These are phyloP conservation scores for Cladosporium sp. DNA, from an alignment of 2,329 filamentous ascomycete species.

Conservation along the genomic window DNA sequence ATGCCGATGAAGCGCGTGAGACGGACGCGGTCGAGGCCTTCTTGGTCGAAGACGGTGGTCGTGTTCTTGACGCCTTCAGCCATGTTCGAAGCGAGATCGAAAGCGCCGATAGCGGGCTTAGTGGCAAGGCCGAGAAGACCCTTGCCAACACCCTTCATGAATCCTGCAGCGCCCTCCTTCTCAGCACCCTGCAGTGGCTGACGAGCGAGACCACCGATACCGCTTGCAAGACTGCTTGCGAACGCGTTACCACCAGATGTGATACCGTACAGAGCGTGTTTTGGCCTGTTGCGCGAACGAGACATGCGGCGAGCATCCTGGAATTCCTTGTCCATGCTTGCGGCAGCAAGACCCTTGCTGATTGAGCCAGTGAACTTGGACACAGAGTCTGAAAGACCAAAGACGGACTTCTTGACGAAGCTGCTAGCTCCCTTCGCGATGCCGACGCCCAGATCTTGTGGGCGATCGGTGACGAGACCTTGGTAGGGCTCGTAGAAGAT, in stretches of 20 bases:
- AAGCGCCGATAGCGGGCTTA: conserved; percentile 92
- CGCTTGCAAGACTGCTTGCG: conserved; percentile 85
- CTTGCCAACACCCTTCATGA: conserved; percentile 97
- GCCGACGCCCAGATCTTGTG: conserved; percentile 89
- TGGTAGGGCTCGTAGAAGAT: conserved; percentile 99
- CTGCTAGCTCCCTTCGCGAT: conserved; percentile 96
- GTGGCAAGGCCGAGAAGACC: conserved; percentile 91
- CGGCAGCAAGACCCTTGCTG: conserved; percentile 91
- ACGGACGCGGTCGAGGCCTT: conserved; percentile 91
- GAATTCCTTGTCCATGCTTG: conserved; percentile 97
- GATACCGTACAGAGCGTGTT: conserved; percentile 94
- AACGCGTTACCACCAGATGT: conserved; percentile 94
- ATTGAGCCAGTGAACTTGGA: conserved; percentile 97
- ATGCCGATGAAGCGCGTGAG: conserved; percentile 85
- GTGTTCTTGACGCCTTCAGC: conserved; percentile 98
- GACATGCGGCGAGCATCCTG: conserved; percentile 94
- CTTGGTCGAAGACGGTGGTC: conserved; percentile 93
- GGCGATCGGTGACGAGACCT: conserved; percentile 89
- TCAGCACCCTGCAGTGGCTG: conserved; percentile 95
- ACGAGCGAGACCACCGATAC: conserved; percentile 85
- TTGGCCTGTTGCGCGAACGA: conserved; percentile 85
- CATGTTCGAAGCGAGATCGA: conserved; percentile 94
- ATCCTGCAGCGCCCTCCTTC: conserved; percentile 87
- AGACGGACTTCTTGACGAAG: conserved; percentile 98
- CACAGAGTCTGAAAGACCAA: conserved; percentile 94